Base-by-base conservation (phyloP, 495 filamentous ascomycete species). In the Hapsidospora chrysogenum region DNA sequence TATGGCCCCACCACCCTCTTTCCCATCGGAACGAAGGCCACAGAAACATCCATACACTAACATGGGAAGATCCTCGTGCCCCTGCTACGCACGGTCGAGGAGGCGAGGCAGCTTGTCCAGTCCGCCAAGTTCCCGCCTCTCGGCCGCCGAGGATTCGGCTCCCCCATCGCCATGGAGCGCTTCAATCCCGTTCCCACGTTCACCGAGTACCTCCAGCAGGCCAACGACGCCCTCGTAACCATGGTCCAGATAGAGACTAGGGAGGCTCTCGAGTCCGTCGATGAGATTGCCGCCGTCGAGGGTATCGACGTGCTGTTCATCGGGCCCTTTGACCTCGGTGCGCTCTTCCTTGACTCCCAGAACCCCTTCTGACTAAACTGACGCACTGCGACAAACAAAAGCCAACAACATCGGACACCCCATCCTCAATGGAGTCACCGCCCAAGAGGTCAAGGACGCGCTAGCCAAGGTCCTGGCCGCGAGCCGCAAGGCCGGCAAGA, bases 171-270 rank as follows among this genome's bases (percentile, higher is more conserved):
- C 0, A 70, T 76, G 57, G 71, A 74, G 38, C 66, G 60, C 30
- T 84, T 84, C 45, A 47, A 53, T 29, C 63, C 72, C 1, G 52
- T 52, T 1, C 56, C 66, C 11, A 63, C 64, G 3, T 44, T 63
- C 38, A 63, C 63, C 2, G 72, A 79, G 27, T 92, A 92, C 42
- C 62, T 84, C 17, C 67, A 76, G 41, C 68, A 84, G 38, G 78
- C 81, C 17, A 86, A 87, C 52, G 67, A 70, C 8, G 63, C 65
- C 25, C 55, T 86, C 9, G 49, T 84, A 21, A 79, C 76, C 15
- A 75, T 83, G 46, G 69, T 85, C 19, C 83, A 89, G 58, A 85
- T 89, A 37, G 83, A 92, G 54, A 89, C 83, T 1, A 61, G 61
- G 41, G 76, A 76, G 43, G 80, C 80, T 0, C 55, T 89, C 28